Conservation (phyloP, 2,329 filamentous ascomycete genomes). For the Saccharata proteae region DNA sequence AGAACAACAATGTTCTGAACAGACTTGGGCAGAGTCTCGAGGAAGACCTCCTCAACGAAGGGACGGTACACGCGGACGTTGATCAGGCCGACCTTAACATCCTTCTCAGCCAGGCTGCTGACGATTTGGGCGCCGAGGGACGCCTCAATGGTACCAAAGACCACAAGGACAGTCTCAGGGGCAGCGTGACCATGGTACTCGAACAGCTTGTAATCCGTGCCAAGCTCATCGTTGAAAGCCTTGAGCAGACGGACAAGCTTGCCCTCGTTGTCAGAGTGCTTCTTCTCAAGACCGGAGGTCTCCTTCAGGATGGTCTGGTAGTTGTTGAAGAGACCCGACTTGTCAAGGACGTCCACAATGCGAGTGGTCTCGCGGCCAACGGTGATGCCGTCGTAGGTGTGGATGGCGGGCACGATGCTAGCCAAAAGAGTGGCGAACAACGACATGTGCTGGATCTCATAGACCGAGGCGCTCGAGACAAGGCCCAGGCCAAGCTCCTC, state of each 20-base stretch:
- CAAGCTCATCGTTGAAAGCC: slow-evolving; percentile 79
- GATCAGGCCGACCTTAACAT: slow-evolving; percentile 71
- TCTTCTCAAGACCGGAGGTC: slow-evolving; percentile 51
- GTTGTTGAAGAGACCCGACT: slow-evolving; percentile 53
- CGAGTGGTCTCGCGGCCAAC: slow-evolving; percentile 72
- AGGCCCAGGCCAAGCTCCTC: slow-evolving; percentile 86
- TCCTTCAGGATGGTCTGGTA: slow-evolving; percentile 56
- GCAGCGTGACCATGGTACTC: slow-evolving; percentile 81
- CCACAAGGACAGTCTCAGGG: slow-evolving; percentile 74
- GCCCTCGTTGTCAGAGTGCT: slow-evolving; percentile 57
- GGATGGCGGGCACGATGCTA: slow-evolving; percentile 66
- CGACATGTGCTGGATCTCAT: slow-evolving; percentile 92
- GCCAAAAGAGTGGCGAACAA: slow-evolving; percentile 76
- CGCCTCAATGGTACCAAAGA: slow-evolving; percentile 84
- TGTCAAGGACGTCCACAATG: slow-evolving; percentile 69
- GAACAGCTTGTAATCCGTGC: slow-evolving; percentile 84
- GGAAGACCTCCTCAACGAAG: slow-evolving; percentile 89
- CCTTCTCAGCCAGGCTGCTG: slow-evolving; percentile 56
- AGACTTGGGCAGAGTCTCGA: slow-evolving; percentile 65
- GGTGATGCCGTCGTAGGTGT: slow-evolving; percentile 78
- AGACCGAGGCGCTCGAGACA: slow-evolving; percentile 71
- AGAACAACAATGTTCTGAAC: slow-evolving; percentile 70
- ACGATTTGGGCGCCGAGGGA: slow-evolving; percentile 77
- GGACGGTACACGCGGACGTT: slow-evolving; percentile 90
- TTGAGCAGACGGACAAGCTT: slow-evolving; percentile 60